Conservation (phyloP, 306 rosid genomes). For the Canavalia gladiata region DNA sequence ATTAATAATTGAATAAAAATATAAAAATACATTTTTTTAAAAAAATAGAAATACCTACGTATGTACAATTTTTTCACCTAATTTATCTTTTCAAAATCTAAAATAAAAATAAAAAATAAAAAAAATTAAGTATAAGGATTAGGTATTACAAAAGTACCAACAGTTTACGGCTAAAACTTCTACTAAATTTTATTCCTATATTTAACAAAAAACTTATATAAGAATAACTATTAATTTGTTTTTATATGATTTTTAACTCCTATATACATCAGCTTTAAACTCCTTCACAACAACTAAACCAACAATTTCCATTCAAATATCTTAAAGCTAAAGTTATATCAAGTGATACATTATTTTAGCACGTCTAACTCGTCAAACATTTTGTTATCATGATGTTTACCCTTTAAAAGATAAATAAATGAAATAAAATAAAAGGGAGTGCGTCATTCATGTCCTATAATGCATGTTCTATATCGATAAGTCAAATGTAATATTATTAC, state of each 20-base stretch:
- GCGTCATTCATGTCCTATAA: not conserved
- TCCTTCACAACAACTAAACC: not conserved
- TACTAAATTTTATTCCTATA: not conserved
- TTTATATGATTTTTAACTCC: not conserved
- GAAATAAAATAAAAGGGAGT: not conserved
- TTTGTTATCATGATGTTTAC: not conserved
- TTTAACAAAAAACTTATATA: not conserved
- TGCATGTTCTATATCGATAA: not conserved
- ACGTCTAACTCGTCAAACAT: not conserved
- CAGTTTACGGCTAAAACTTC: too few species aligned
- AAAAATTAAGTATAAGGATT: too few species aligned
- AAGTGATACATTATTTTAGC: not conserved
- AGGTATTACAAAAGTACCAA: too few species aligned
- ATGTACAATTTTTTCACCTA: too few species aligned
- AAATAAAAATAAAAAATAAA: too few species aligned
- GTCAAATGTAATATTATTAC: not conserved
- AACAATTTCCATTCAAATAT: not conserved
- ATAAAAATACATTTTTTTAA: too few species aligned
- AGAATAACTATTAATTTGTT: not conserved
- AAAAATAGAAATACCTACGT: too few species aligned
- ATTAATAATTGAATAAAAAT: too few species aligned
- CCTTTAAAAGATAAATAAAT: not conserved
- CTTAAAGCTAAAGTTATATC: not conserved
- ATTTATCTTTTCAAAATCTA: too few species aligned
- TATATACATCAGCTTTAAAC: not conserved